These are phyloP conservation scores for Jatropha podagrica DNA, from an alignment of 441 rosid species.

Conservation along the genomic window DNA sequence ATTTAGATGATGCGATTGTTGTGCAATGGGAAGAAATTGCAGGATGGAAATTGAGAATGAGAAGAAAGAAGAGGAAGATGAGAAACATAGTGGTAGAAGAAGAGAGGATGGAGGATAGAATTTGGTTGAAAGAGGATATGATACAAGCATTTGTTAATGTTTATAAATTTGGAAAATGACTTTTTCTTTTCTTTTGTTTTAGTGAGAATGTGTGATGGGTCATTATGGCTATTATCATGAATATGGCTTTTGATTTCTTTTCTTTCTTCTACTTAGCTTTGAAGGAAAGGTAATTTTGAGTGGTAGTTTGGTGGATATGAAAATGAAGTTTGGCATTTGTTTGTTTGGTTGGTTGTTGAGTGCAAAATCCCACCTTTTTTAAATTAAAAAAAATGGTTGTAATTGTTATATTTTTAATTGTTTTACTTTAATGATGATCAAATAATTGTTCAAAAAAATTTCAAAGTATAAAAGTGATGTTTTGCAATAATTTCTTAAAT, in stretches of 20 bases:
- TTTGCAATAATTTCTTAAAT: too few species aligned
- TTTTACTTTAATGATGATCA: too few species aligned
- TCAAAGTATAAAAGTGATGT: too few species aligned
- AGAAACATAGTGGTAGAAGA: conserved; percentile 25
- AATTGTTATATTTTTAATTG: too few species aligned
- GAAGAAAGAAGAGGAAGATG: conserved; percentile 29
- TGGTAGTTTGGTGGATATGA: conserved; percentile 20
- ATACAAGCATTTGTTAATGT: conserved; percentile 31
- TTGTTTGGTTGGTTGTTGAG: neutral
- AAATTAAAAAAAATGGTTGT: too few species aligned
- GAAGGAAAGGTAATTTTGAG: conserved; percentile 40
- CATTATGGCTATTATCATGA: conserved; percentile 16
- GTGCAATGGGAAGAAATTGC: conserved; percentile 59
- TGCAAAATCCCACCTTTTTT: too few species aligned
- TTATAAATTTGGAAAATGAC: conserved; percentile 28
- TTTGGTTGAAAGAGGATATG: neutral
- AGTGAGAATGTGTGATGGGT: conserved; percentile 6
- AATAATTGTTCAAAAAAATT: too few species aligned
- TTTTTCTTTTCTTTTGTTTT: neutral
- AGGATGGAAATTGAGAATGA: conserved; percentile 30
- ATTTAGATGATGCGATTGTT: conserved; percentile 49
- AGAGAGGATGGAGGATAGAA: neutral
- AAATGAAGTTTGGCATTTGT: neutral
- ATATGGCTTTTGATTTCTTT: neutral
- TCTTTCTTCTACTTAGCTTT: conserved; percentile 39